Percentiles rank a stretch among this genome's conserved stretches.
phyloP scores from a whole-genome alignment of 345 rosid species.

The Geranium brycei region DNA sequence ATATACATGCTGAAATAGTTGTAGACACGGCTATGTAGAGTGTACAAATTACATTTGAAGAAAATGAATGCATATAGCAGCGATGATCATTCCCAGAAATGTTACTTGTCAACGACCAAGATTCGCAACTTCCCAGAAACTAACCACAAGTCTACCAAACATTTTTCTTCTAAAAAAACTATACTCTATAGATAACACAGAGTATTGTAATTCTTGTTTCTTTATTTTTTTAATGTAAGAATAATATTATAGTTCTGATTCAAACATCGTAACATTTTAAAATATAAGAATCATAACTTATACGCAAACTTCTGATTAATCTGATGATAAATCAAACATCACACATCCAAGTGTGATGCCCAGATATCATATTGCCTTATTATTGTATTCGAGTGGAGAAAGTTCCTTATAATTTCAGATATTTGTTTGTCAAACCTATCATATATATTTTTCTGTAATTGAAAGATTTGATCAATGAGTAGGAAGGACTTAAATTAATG shows the following conservation, averaged over 20 bases:
- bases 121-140: background rate
- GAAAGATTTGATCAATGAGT: background rate
- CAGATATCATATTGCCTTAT: no score
- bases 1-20: no score
- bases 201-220: no score
- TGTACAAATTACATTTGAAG: no score
- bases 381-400: background rate
- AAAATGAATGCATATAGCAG: no score
- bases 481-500: background rate
- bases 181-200: background rate
- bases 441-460: background rate
- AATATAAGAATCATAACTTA: background rate
- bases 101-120: background rate
- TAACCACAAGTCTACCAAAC: background rate
- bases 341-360: no score
- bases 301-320: background rate
- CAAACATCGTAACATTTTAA: background rate
- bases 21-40: no score
- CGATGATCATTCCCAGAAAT: no score
- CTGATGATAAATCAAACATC: background rate
- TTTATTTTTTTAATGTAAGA: background rate
- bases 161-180: background rate
- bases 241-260: background rate
- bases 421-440: background rate
- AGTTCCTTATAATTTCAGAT: background rate